These are phyloP conservation scores for Ustilago lituana DNA, from an alignment of 1,284 basidiomycete species.

Conservation along the genomic window DNA sequence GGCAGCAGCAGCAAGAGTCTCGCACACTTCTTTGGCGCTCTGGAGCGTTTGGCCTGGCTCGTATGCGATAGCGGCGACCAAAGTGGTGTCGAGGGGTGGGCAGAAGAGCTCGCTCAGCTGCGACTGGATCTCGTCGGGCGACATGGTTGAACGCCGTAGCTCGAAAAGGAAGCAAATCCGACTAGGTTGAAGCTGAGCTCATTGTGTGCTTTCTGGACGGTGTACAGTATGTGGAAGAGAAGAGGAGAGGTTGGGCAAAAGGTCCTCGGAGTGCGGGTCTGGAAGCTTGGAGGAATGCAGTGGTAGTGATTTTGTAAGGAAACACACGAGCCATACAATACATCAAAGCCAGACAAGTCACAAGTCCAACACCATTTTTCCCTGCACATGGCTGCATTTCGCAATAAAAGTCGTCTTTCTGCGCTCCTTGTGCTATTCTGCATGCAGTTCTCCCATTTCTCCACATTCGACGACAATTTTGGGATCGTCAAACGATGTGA, in stretches of 20 bases:
- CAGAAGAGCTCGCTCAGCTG: slow-evolving; percentile 42
- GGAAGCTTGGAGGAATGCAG: too few relatives aligned
- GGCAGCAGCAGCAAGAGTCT: slow-evolving; percentile 41
- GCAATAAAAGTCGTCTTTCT: too few relatives aligned
- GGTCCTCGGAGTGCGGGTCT: too few relatives aligned
- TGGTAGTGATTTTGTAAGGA: too few relatives aligned
- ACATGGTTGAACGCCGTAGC: slow-evolving; percentile 7
- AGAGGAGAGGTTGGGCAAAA: background rate
- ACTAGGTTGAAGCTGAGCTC: too few relatives aligned
- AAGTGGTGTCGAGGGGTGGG: slow-evolving; percentile 50
- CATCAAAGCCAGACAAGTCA: too few relatives aligned
- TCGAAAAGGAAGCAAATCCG: too few relatives aligned
- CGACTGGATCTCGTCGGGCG: slow-evolving; percentile 37
- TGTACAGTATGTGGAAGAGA: background rate
- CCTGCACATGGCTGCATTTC: too few relatives aligned
- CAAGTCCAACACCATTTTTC: too few relatives aligned
- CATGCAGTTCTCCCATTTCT: background rate
- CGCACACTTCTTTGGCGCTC: slow-evolving; percentile 44
- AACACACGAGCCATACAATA: too few relatives aligned
- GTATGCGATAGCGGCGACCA: slow-evolving; percentile 53
- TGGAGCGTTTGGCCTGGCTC: slow-evolving; percentile 53
- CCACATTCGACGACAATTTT: background rate
- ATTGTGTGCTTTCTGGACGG: background rate
- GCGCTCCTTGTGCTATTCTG: background rate
- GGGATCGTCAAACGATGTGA: background rate